Evolutionary conservation across 2,329 filamentous ascomycete genomes (phyloP).

Genomic region (Tricladium varicosporioides): DNA sequence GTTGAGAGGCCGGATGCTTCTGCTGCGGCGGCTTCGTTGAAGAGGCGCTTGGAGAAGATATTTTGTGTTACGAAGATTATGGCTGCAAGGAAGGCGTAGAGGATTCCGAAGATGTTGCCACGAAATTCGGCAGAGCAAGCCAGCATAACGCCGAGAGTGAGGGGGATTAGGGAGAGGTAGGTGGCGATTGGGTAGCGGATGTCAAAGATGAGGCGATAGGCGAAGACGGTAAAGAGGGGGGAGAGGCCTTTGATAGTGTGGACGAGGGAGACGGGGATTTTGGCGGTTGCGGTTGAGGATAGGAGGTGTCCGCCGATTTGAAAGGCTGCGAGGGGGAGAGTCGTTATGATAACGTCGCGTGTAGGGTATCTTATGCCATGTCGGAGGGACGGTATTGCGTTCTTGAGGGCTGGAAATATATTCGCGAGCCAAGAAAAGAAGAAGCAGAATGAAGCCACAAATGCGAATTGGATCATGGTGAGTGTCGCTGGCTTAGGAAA

Average conservation of each 20-base stretch:
- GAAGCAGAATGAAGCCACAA: constrained; percentile 86
- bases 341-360: constrained; percentile 78
- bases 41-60: constrained; percentile 96
- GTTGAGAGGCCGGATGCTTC: constrained; percentile 68
- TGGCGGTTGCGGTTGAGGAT: constrained; percentile 88
- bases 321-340: constrained; percentile 87
- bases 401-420: constrained; percentile 68
- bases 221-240: constrained; percentile 89
- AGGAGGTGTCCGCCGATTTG: constrained; percentile 92
- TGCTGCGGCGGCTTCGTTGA: constrained; percentile 87
- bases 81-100: constrained; percentile 86
- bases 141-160: constrained; percentile 92
- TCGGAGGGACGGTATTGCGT: constrained; percentile 73
- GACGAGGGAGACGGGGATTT: constrained; percentile 93
- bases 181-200: constrained; percentile 86
- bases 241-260: constrained; percentile 98
- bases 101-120: constrained; percentile 84
- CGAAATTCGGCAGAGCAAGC: constrained; percentile 91
- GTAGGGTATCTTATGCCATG: constrained; percentile 81
- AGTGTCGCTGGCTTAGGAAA: constrained; percentile 89
- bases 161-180: constrained; percentile 83
- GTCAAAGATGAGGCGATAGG: constrained; percentile 85
- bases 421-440: constrained; percentile 73
- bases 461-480: constrained; percentile 89
- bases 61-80: constrained; percentile 97